These are phyloP conservation scores for Nadsonia starkeyi-henricii DNA, from an alignment of 1,139 yeast species.

Conservation along the genomic window DNA sequence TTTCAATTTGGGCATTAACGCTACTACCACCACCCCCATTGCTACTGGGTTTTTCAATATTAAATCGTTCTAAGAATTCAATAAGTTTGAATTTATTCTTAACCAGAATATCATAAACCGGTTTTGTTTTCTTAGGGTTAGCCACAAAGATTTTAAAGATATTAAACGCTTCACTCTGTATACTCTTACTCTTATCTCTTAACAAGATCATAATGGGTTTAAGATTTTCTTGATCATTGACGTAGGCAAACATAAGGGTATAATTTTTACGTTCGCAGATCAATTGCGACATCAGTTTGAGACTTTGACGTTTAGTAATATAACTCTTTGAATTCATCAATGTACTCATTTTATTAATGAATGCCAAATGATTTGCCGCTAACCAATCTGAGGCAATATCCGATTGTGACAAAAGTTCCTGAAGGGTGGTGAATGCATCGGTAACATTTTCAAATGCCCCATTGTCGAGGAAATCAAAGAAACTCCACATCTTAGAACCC, in stretches of 20 bases:
- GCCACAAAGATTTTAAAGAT: conserved; percentile 88
- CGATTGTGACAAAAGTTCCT: conserved; percentile 27
- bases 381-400: conserved; percentile 54
- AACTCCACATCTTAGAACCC: conserved; percentile 60
- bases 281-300: conserved; percentile 60
- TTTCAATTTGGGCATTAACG: not conserved
- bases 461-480: conserved; percentile 61
- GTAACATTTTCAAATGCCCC: conserved; percentile 83
- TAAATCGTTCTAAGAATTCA: conserved; percentile 50
- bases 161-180: conserved; percentile 84
- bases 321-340: conserved; percentile 67
- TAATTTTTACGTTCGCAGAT: conserved; percentile 66
- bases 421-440: conserved; percentile 68
- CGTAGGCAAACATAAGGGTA: conserved; percentile 58
- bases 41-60: conserved; percentile 27
- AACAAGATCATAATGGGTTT: conserved; percentile 75
- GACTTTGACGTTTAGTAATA: conserved; percentile 84
- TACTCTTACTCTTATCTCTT: conserved; percentile 78
- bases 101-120: conserved; percentile 63
- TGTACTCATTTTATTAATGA: conserved; percentile 49
- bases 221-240: conserved; percentile 67
- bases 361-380: conserved; percentile 27
- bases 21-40: not conserved
- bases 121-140: conserved; percentile 77
- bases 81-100: conserved; percentile 72